Evolutionary conservation across 164 flowering plant genomes (phyloP), one percentile per base, ranked within the genome.

Genomic region (grape (Vitis vinifera)): DNA sequence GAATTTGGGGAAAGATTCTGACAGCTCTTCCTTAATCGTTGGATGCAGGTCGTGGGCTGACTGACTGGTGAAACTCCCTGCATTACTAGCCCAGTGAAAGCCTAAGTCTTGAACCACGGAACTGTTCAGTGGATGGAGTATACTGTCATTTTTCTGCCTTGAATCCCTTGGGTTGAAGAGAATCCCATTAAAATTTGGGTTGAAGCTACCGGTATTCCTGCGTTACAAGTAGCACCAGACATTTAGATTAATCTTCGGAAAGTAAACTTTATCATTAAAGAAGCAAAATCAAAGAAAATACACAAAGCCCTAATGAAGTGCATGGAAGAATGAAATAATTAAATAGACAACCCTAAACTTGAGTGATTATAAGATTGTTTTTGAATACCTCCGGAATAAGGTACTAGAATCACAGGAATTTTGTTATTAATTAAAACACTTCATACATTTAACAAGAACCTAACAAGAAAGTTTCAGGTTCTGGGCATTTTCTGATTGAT

Each of bases 91-190:
- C 83, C 88, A 87, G 48, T 83, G 74, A 63, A 71, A 75, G 23
- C 87, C 81, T 66, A 75, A 65, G 11, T 81, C 84, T 73, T 79
- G 89, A 66, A 82, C 30, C 83, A 82, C 82, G 71, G 82, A 75
- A 52, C 71, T 73, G 70, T 57, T 76, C 57, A 76, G 48, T 62
- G 84, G 78, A 62, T 77, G 72, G 29, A 52, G 67, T 30, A 67
- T 56, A 55, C 49, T 17, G 19, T 78, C 71, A 56, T 62, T 70
- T 63, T 73, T 78, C 19, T 70, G 79, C 68, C 78, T 79, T 47
- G 66, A 30, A 56, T 68, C 77, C 62, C 78, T 73, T 31, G 77
- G 53, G 70, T 64, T 75, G 44, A 66, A 63, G 62, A 66, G 10
- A 16, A n/a, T 55, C 17, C 61, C 71, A 37, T 66, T 17, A 13